Conservation (phyloP, 768 basidiomycete genomes). For the Termitomyces sp. region DNA sequence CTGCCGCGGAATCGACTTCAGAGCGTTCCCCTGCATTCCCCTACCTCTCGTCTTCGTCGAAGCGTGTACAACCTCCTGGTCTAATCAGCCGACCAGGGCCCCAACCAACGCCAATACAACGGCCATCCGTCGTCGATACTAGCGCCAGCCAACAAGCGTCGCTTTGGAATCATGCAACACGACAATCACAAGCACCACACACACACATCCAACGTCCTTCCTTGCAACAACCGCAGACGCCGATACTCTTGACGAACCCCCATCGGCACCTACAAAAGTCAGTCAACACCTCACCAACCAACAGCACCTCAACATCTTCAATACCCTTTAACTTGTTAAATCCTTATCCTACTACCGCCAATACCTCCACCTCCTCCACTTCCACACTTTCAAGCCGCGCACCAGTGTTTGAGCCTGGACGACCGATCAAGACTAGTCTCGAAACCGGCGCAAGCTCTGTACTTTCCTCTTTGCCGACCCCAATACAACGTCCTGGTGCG, state of each 20-base stretch:
- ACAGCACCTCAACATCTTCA: constrained; percentile 1
- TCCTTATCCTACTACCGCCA: background rate
- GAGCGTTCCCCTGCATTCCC: constrained; percentile 16
- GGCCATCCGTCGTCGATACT: constrained; percentile 6
- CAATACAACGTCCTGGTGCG: constrained; percentile 9
- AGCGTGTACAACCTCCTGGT: constrained; percentile 17
- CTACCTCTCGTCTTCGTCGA: constrained; percentile 14
- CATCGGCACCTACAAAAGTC: constrained; percentile 25
- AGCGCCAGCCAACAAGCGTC: constrained; percentile 5
- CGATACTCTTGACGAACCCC: constrained; percentile 19
- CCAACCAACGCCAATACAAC: constrained; percentile 3
- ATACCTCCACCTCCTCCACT: background rate
- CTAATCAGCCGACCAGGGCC: constrained; percentile 22
- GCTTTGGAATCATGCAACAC: constrained; percentile 1
- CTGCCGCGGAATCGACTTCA: constrained; percentile 14
- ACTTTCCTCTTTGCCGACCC: constrained; percentile 1
- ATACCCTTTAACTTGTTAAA: background rate
- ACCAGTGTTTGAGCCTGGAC: constrained; percentile 16
- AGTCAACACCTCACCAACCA: constrained; percentile 9
- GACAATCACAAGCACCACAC: constrained; percentile 7
- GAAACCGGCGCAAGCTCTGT: constrained; percentile 1
- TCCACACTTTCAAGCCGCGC: constrained; percentile 14
- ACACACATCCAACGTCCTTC: constrained; percentile 24
- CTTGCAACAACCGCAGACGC: constrained; percentile 19
- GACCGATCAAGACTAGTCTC: constrained; percentile 1